Percentiles rank a stretch among this genome's conserved stretches.
These are phyloP conservation scores for Phytophthora litchii DNA, from an alignment of 352 stramenopile species.

Conservation along the genomic window DNA sequence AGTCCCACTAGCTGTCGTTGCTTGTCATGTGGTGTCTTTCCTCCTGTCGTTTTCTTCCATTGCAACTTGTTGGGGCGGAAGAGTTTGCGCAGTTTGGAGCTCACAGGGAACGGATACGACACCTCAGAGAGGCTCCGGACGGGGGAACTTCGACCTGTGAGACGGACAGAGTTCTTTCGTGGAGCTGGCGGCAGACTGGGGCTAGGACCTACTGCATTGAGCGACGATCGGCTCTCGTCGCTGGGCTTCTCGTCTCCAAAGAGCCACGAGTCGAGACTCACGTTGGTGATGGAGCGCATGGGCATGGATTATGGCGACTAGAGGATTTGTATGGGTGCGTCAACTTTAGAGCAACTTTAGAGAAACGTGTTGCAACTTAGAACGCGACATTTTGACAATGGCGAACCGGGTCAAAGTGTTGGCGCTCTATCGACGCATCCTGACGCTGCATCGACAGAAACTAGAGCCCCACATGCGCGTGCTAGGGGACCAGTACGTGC, in stretches of 20 bases:
- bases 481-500: conserved; percentile 84
- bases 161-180: conserved; percentile 13
- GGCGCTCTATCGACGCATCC: conserved; percentile 77
- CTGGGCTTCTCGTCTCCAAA: conserved; percentile 70
- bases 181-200: background rate
- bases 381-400: conserved; percentile 16
- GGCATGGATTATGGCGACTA: background rate
- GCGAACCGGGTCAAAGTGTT: conserved; percentile 52
- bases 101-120: conserved; percentile 70
- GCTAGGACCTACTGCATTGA: background rate
- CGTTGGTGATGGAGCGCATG: conserved; percentile 62
- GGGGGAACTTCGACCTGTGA: conserved; percentile 12
- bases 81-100: conserved; percentile 75
- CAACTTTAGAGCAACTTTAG: conserved; percentile 8
- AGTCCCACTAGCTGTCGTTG: conserved; percentile 55
- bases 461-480: conserved; percentile 83
- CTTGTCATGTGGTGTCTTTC: conserved; percentile 36
- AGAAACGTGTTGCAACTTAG: conserved; percentile 1
- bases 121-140: conserved; percentile 5
- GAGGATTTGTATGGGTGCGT: too few species aligned
- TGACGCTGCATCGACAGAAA: conserved; percentile 77
- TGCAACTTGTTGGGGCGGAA: conserved; percentile 70
- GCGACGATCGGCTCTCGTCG: background rate
- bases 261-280: conserved; percentile 83
- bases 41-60: conserved; percentile 40